Conservation (phyloP, 768 basidiomycete genomes). For the Gloeopeniophorella convolvens region DNA sequence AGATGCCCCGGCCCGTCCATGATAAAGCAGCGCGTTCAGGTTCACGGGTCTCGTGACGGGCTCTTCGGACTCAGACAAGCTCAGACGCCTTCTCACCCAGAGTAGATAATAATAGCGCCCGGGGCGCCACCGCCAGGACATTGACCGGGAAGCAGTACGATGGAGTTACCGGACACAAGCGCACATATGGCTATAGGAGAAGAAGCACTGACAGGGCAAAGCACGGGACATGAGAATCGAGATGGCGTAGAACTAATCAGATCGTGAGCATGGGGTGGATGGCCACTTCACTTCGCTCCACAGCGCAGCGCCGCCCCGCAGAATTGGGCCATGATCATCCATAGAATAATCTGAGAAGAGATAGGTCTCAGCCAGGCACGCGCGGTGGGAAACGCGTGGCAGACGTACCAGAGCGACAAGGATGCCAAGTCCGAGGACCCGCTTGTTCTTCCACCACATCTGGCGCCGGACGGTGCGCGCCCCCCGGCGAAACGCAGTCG, state of each 20-base stretch:
- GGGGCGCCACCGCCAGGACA: slow-evolving; percentile 5
- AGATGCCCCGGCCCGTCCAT: slow-evolving; percentile 1
- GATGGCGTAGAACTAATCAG: slow-evolving; percentile 10
- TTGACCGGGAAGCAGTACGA: too few relatives aligned
- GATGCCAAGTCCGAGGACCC: slow-evolving; percentile 57
- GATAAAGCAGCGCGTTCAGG: neutral
- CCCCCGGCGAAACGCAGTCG: slow-evolving; percentile 86
- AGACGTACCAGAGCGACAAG: slow-evolving; percentile 62
- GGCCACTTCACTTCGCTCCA: slow-evolving; percentile 26
- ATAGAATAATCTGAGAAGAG: slow-evolving; percentile 56
- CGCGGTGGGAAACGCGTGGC: slow-evolving; percentile 7
- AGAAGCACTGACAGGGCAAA: neutral
- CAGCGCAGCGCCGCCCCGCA: slow-evolving; percentile 82
- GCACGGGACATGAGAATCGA: slow-evolving; percentile 5
- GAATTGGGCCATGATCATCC: slow-evolving; percentile 81
- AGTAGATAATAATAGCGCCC: neutral
- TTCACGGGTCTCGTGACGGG: slow-evolving; percentile 6
- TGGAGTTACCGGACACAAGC: slow-evolving; percentile 3
- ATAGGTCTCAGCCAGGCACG: slow-evolving; percentile 14
- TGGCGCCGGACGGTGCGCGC: slow-evolving; percentile 75
- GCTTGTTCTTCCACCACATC: slow-evolving; percentile 88
- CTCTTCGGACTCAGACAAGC: slow-evolving; percentile 11
- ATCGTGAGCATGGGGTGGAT: slow-evolving; percentile 2
- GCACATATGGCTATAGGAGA: slow-evolving; percentile 8
- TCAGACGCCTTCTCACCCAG: neutral